phyloP scores from a whole-genome alignment of 345 rosid genomes.

The Kernera saxatilis region DNA sequence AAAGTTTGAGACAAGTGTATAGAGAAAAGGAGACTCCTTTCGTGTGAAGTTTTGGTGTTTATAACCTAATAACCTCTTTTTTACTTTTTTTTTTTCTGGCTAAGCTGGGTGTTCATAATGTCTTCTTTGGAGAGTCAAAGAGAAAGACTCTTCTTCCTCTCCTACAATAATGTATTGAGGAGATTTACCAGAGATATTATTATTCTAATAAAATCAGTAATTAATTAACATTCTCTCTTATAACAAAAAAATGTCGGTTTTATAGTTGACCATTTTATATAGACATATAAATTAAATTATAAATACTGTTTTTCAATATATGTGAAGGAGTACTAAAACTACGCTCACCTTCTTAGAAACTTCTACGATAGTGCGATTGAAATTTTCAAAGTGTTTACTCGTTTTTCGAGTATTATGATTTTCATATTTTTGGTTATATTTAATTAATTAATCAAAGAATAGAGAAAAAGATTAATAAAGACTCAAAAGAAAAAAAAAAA shows the following conservation, averaged over 20 bases:
- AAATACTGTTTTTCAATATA: background rate
- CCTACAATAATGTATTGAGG: slow-evolving; percentile 18
- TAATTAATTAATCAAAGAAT: background rate
- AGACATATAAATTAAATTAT: too few species aligned
- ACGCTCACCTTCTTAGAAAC: background rate
- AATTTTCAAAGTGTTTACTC: background rate
- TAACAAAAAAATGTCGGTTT: too few species aligned
- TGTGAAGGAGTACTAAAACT: background rate
- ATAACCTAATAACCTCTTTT: background rate
- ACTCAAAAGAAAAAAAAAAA: background rate
- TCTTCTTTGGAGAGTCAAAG: background rate
- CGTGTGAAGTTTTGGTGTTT: slow-evolving; percentile 9
- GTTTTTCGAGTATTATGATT: background rate
- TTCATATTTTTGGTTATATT: background rate
- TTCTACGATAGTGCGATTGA: background rate
- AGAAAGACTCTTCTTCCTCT: background rate
- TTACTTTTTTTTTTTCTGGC: background rate
- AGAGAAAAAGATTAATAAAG: background rate
- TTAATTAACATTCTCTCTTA: too few species aligned
- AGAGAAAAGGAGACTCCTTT: slow-evolving; percentile 10
- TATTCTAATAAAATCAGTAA: background rate
- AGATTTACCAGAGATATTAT: background rate
- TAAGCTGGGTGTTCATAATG: slow-evolving; percentile 2
- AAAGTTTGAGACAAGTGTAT: slow-evolving; percentile 22
- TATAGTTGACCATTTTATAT: too few species aligned